Evolutionary conservation across 352 stramenopile genomes (phyloP).

Genomic region (Phytophthora kernoviae): DNA sequence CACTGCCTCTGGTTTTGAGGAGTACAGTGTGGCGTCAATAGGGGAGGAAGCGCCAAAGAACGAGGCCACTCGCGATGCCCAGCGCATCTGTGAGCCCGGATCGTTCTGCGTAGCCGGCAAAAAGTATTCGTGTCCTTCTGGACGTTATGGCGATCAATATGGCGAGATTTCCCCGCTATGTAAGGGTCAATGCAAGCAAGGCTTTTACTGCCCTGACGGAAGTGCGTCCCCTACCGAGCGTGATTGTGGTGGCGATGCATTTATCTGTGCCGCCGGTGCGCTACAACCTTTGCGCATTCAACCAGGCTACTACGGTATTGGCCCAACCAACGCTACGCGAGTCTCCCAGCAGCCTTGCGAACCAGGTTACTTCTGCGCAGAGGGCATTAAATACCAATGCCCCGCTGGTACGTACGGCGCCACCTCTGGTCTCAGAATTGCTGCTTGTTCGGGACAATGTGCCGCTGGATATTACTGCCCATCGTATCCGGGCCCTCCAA

Average conservation of each 20-base stretch:
- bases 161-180: conserved; percentile 65
- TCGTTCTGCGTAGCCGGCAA: conserved; percentile 68
- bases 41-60: conserved; percentile 30
- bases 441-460: conserved; percentile 67
- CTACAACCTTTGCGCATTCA: conserved; percentile 31
- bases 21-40: conserved; percentile 6
- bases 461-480: conserved; percentile 74
- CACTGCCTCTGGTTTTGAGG: conserved; percentile 13
- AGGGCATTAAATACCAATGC: conserved; percentile 74
- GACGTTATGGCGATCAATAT: conserved; percentile 49
- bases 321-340: conserved; percentile 54
- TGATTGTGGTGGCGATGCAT: conserved; percentile 45
- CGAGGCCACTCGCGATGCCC: conserved; percentile 42
- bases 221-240: conserved; percentile 46
- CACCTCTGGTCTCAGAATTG: conserved; percentile 34
- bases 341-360: conserved; percentile 71
- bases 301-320: conserved; percentile 76
- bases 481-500: conserved; percentile 51
- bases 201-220: conserved; percentile 68
- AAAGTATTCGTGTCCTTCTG: conserved; percentile 61
- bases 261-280: conserved; percentile 65
- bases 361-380: conserved; percentile 73
- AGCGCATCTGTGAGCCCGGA: conserved; percentile 66
- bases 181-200: conserved; percentile 57
- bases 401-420: conserved; percentile 75